Conservation (phyloP, 257 asterid species). For the Echites panduratus region DNA sequence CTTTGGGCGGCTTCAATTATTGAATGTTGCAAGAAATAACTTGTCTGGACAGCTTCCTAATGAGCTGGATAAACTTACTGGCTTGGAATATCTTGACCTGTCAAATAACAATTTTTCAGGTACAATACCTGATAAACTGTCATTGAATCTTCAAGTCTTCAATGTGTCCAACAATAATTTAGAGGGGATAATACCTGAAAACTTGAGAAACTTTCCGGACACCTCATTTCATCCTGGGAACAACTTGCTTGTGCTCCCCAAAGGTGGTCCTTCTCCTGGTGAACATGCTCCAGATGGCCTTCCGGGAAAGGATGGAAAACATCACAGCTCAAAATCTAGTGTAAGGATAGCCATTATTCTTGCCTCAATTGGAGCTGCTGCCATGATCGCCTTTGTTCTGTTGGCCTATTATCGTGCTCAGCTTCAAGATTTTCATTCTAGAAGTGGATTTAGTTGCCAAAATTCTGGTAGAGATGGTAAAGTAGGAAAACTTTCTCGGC, state of each 20-base stretch:
- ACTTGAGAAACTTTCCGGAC: conserved; percentile 45
- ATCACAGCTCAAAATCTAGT: conserved; percentile 36
- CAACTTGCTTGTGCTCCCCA: conserved; percentile 21
- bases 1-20: conserved; percentile 56
- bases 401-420: conserved; percentile 67
- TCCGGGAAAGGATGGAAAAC: neutral
- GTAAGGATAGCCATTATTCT: conserved; percentile 63
- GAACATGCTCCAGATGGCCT: conserved; percentile 22
- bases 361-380: conserved; percentile 68
- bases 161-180: conserved; percentile 59
- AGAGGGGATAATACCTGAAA: conserved; percentile 61
- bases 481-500: conserved; percentile 50
- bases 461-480: conserved; percentile 48
- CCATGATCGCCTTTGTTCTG: conserved; percentile 68
- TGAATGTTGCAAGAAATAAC: conserved; percentile 63
- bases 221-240: conserved; percentile 78
- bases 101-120: conserved; percentile 67
- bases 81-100: conserved; percentile 58
- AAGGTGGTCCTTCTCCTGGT: conserved; percentile 15
- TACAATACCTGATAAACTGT: conserved; percentile 51
- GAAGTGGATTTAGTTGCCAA: conserved; percentile 43
- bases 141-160: conserved; percentile 51
- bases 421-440: conserved; percentile 38
- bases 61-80: conserved; percentile 58
- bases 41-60: conserved; percentile 62